Base-by-base conservation (phyloP, 2,329 filamentous ascomycete genomes). In the Parastagonospora nodorum region DNA sequence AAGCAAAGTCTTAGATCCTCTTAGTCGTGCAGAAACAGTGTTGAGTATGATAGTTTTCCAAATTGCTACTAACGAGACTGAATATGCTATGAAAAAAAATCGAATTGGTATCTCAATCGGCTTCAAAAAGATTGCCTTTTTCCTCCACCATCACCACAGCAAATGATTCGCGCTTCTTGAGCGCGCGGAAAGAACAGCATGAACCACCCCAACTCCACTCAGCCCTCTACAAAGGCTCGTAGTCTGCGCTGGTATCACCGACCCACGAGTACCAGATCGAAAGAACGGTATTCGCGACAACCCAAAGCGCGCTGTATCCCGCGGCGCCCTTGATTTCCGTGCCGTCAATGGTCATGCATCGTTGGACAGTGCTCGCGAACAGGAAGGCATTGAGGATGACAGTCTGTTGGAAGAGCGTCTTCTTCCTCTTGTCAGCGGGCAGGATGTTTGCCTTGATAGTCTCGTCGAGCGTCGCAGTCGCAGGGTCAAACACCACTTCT, bases 261-360 rank as follows among this genome's bases (percentile, higher is more conserved):
- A 82, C 75, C 78, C 78, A 82, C 9, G 71, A 74, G 77, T 69
- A 82, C 73, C 69, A 83, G 69, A 60, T 79, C 73, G 88, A 88
- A 2, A 84, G 82, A 46, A 87, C 67, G 10, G 82, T 69, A 3
- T 84, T 82, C 6, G 88, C 88, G 16, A 80, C 63, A n/a, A 83
- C 84, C 91, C 91, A 97, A 31, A 93, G 78, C 16, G 78, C 78
- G 2, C 89, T 86, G 80, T 92, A 97, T 0, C 82, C 84, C 2
- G 80, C 75, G 1, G 92, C 90, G 9, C 92, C 93, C 1, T 78
- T 62, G 4, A 83, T 56, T 63, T 92, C 88, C 9, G 90, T 84
- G 4, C 90, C 88, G 38, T 84, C 79, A 15, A 97, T 76, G 0
- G 85, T 88, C 47, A 85, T 82, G 19, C 86, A 84, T 66, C 88